phyloP scores from a whole-genome alignment of 352 stramenopile species.

The Peronosclerospora sorghi region DNA sequence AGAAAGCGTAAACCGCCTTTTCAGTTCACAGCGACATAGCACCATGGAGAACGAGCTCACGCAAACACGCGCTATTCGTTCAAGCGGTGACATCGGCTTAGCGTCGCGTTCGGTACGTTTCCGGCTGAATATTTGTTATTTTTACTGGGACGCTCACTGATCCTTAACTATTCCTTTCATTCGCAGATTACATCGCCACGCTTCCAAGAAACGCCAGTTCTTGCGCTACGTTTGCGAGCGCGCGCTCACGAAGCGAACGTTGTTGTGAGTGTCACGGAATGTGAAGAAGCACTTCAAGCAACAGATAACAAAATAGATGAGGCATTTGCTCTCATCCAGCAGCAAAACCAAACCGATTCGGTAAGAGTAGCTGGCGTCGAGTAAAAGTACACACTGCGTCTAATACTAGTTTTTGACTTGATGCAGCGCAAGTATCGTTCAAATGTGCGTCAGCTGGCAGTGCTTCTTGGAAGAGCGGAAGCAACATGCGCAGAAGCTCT shows the following conservation, averaged over 20 bases:
- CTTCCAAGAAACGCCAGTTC: conserved; percentile 17
- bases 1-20: conserved; percentile 59
- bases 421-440: conserved; percentile 20
- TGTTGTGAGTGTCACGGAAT: conserved; percentile 17
- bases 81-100: conserved; percentile 13
- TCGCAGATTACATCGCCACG: conserved; percentile 7
- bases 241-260: conserved; percentile 24
- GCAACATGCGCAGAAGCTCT: conserved; percentile 49
- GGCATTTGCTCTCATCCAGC: conserved; percentile 15
- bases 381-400: neutral
- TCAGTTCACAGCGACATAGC: conserved; percentile 15
- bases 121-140: neutral
- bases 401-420: conserved; percentile 6
- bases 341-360: neutral
- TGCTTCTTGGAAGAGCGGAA: conserved; percentile 34
- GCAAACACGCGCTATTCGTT: conserved; percentile 24
- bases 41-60: conserved; percentile 21
- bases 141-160: too few relatives aligned
- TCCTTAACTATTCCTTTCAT: neutral
- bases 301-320: conserved; percentile 24
- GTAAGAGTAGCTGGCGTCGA: conserved; percentile 3
- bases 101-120: conserved; percentile 12
- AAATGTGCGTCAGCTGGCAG: conserved; percentile 39
- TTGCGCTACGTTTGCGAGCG: conserved; percentile 16
- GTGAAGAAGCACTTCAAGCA: conserved; percentile 29